phyloP scores from a whole-genome alignment of 257 asterid genomes.

The Penstemon eatonii region DNA sequence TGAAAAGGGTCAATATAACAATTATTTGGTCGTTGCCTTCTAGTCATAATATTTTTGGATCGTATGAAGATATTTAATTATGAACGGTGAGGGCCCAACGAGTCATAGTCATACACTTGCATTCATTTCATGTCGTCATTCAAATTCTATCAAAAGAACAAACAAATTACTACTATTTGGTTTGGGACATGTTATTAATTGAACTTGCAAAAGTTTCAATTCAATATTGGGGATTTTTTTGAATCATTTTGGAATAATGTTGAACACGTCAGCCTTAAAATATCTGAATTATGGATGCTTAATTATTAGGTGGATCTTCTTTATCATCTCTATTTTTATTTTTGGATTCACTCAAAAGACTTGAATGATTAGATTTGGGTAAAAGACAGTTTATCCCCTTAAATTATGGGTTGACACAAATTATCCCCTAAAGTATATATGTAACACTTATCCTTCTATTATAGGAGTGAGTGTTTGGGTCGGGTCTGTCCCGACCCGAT shows the following conservation, averaged over 20 bases:
- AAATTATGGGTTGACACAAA: no score
- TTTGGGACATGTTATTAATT: no score
- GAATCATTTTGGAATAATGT: neutral
- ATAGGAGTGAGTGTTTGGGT: no score
- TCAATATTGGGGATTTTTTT: no score
- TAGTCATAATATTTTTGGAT: slow-evolving; percentile 40
- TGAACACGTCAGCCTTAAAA: slow-evolving; percentile 1
- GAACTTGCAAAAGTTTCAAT: no score
- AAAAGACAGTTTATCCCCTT: neutral
- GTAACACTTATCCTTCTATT: no score
- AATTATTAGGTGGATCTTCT: slow-evolving; percentile 6
- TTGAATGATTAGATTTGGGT: neutral
- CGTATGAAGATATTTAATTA: slow-evolving; percentile 49
- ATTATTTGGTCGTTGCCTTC: no score
- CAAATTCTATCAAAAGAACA: neutral
- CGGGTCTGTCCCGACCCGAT: no score
- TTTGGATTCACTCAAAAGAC: neutral
- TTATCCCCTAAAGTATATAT: no score
- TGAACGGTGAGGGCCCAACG: slow-evolving; percentile 33
- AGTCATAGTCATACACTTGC: slow-evolving; percentile 56
- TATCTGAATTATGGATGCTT: neutral
- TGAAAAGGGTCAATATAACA: slow-evolving; percentile 35
- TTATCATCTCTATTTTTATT: neutral
- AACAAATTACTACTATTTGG: neutral
- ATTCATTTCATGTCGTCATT: slow-evolving; percentile 25